Evolutionary conservation across 2,329 filamentous ascomycete species (phyloP), one percentile per base, ranked within the genome.

Genomic region (Fusarium sp.): DNA sequence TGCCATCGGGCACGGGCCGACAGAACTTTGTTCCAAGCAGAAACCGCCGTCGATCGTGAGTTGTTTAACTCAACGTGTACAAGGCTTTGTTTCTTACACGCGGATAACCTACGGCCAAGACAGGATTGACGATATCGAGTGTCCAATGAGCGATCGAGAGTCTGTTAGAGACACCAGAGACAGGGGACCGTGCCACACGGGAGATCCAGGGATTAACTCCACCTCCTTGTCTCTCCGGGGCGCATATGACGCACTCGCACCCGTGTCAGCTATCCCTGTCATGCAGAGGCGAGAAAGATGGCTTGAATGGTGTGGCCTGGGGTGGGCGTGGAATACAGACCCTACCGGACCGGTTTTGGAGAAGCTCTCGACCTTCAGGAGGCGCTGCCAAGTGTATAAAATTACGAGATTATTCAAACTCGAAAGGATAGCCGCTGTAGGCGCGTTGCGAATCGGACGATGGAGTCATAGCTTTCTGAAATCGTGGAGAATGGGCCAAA

Each of bases 171-270:
- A 60, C 73, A 69, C 54, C 50, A 67, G 30, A 53, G 58, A 62
- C 70, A 61, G 64, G 66, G 71, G 73, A 55, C 57, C 57, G 63
- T 67, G 69, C 70, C 58, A 71, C 58, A 71, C 65, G 58, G 69
- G 67, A 67, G 50, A 54, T 60, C 64, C 63, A 73, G 60, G 70
- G 73, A 69, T 69, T 40, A 45, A 50, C 64, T 66, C 60, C 60
- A 73, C 70, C 56, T 59, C 67, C 58, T 58, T 71, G 70, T 65
- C 62, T 66, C 63, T 70, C 65, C 53, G 74, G 72, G 74, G 72
- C 72, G 68, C 74, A 75, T 76, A 76, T 76, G 74, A 76, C 74
- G 74, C 74, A 73, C 70, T 75, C 61, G 60, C 61, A 74, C 74
- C 74, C 74, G 72, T 75, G 67, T 54, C 64, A 68, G 63, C 58